Conservation (phyloP, 306 rosid species). For the Alnus rubra region DNA sequence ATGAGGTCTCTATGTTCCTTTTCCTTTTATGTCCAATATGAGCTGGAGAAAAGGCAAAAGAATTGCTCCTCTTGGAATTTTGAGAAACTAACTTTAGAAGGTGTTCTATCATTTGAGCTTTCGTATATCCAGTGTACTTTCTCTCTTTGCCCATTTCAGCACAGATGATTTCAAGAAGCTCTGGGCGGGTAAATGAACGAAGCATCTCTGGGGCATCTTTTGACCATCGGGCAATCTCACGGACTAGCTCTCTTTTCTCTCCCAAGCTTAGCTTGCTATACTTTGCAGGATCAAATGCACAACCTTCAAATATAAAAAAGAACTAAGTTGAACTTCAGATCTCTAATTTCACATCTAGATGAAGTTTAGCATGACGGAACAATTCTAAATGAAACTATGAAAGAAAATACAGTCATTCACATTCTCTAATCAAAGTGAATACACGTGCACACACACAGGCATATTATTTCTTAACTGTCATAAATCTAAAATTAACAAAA, state of each 20-base stretch:
- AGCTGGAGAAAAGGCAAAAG: conserved; percentile 31
- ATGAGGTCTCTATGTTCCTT: conserved; percentile 34
- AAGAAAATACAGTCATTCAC: background rate
- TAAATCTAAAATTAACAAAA: no score
- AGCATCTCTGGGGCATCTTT: conserved; percentile 69
- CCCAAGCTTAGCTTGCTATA: conserved; percentile 59
- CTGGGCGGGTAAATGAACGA: conserved; percentile 69
- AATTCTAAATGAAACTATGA: background rate
- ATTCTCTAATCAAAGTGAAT: background rate
- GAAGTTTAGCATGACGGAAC: background rate
- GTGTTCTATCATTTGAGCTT: conserved; percentile 70
- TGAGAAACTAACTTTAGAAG: conserved; percentile 68
- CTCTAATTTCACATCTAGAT: background rate
- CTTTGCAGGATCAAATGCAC: conserved; percentile 59
- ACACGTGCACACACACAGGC: no score
- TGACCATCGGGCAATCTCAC: conserved; percentile 61
- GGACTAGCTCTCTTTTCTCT: conserved; percentile 68
- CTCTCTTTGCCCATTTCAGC: conserved; percentile 89
- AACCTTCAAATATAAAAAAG: conserved; percentile 36
- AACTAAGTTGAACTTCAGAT: background rate
- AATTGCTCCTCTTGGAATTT: conserved; percentile 43
- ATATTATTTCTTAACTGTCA: no score
- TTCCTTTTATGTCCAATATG: conserved; percentile 62
- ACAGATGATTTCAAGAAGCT: conserved; percentile 80
- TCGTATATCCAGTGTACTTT: conserved; percentile 83